Base-by-base conservation (phyloP, 371 early-diverging fungal species). In the Mortierella sp. region DNA sequence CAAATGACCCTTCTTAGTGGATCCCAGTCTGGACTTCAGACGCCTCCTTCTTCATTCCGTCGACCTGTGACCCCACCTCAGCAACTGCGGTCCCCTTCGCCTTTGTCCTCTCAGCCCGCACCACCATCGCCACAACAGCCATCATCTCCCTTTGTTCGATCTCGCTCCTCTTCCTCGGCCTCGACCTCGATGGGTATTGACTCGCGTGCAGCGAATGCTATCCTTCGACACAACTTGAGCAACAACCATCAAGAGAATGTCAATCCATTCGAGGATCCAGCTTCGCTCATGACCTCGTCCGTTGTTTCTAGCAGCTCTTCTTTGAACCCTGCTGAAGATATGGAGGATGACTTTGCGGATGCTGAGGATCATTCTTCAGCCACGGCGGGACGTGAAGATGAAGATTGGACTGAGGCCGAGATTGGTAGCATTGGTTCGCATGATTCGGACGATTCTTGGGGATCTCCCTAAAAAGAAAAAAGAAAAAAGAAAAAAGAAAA, bases 341-440 rank as follows among this genome's bases (percentile, higher is more conserved):
- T n/a, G 4, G 62, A 71, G n/a, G n/a, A 37, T 9, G 37, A 37
- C 37, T 69, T 74, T 55, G 59, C 47, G 9, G 74, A 74, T 58
- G 68, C 69, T 7, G 76, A 75, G 7, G 71, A 71, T 9, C 67
- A 64, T 25, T 75, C 76, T 7, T 37, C 37, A 9, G 53, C 57
- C 43, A 75, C 76, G 14, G 55, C 58, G 11, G 69, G 66, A 7
- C 58, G 25, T 14, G 70, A 65, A 23, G 30, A 46, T 23, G 66
- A 58, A 0, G 75, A 75, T 47, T 75, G 76, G 76, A 75, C 76
- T 19, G 76, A 75, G 46, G 76, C 76, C 14, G 76, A 75, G 58
- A 51, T 71, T 59, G 72, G 72, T 25, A 75, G 76, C 47, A 56
- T 71, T 11, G 76, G 64, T 28, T 75, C 76, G 23, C 68, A 67